phyloP scores from a whole-genome alignment of 352 stramenopile species.

The Pythium periplocum region DNA sequence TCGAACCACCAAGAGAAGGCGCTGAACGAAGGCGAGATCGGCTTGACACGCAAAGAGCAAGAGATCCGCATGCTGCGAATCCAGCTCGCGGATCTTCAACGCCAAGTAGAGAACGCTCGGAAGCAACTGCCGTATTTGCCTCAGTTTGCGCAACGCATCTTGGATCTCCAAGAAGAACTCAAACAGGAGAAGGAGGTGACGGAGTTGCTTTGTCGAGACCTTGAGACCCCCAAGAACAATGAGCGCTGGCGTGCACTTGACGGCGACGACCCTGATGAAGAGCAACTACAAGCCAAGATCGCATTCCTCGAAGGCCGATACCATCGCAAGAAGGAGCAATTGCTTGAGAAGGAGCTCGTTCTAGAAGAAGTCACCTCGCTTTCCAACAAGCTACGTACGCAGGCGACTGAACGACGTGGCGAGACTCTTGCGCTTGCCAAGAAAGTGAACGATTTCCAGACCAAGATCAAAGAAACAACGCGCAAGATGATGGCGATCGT shows the following conservation, averaged over 20 bases:
- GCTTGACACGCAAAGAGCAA: constrained; percentile 76
- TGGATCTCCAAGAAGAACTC: constrained; percentile 79
- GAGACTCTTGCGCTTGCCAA: constrained; percentile 83
- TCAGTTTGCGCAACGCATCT: constrained; percentile 73
- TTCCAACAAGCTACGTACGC: constrained; percentile 76
- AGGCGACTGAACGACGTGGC: constrained; percentile 69
- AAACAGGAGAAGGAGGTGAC: constrained; percentile 83
- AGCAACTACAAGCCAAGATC: constrained; percentile 84
- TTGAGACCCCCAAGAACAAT: constrained; percentile 89
- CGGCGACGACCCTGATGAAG: constrained; percentile 86
- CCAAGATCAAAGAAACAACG: constrained; percentile 87
- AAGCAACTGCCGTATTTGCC: constrained; percentile 75
- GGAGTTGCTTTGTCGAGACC: constrained; percentile 84
- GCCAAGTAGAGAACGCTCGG: constrained; percentile 67
- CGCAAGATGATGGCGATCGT: constrained; percentile 94
- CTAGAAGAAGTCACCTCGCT: constrained; percentile 90
- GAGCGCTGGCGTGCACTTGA: constrained; percentile 85
- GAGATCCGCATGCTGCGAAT: constrained; percentile 78
- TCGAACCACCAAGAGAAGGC: constrained; percentile 86
- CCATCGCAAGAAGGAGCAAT: constrained; percentile 88
- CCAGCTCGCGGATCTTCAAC: constrained; percentile 58
- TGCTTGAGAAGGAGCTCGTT: constrained; percentile 93
- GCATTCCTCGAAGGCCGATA: constrained; percentile 83
- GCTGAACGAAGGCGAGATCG: constrained; percentile 74
- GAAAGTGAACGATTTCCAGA: constrained; percentile 89